Percentiles rank a stretch among this genome's conserved stretches.
Evolutionary conservation across 345 rosid genomes (phyloP).

Genomic region (Hypericum perforatum): DNA sequence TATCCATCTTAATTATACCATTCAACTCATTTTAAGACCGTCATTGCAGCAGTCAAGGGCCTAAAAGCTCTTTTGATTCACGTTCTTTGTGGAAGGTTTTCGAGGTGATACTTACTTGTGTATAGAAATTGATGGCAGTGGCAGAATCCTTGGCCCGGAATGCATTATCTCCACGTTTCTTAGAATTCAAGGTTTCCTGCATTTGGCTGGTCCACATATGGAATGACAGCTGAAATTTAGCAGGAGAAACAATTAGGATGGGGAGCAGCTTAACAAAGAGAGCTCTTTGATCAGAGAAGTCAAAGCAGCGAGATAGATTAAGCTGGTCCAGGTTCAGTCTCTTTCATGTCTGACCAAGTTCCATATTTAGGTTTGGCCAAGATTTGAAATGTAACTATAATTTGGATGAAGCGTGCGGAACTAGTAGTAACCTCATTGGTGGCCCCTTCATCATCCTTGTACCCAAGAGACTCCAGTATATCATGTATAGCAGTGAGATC

Average conservation of each 20-base stretch:
- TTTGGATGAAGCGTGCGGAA: not conserved
- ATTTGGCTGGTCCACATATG: slow-evolving; percentile 4
- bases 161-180: slow-evolving; percentile 25
- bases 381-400: not conserved
- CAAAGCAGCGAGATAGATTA: too few species aligned
- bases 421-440: not conserved
- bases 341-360: too few species aligned
- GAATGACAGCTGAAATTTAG: slow-evolving; percentile 27
- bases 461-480: not conserved
- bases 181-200: slow-evolving; percentile 3
- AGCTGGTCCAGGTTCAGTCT: too few species aligned
- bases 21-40: too few species aligned
- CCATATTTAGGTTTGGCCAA: too few species aligned
- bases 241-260: not conserved
- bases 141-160: slow-evolving; percentile 32
- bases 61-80: too few species aligned
- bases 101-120: not conserved
- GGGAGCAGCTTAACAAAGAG: too few species aligned
- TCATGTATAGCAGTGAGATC: slow-evolving; percentile 3
- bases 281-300: too few species aligned
- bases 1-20: too few species aligned
- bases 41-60: too few species aligned
- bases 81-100: not conserved
- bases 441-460: slow-evolving; percentile 1
- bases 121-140: slow-evolving; percentile 20